Conservation (phyloP, 2,329 filamentous ascomycete genomes). For the Microdochium nivale region DNA sequence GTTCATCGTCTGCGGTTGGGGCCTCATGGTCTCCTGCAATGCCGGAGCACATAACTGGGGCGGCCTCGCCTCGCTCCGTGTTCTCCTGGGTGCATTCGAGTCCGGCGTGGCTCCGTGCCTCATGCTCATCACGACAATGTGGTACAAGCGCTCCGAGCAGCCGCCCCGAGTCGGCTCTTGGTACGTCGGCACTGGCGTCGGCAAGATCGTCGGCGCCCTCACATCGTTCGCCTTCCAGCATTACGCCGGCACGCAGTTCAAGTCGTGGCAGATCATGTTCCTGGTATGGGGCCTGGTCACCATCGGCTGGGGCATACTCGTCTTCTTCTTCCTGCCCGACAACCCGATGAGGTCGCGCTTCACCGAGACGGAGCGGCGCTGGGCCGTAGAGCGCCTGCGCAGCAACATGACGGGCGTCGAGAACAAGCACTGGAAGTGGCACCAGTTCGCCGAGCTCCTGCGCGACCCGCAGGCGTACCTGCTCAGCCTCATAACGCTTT, state of each 20-base stretch:
- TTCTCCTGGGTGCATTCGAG: slow-evolving; percentile 60
- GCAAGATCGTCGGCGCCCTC: slow-evolving; percentile 30
- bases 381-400: slow-evolving; percentile 15
- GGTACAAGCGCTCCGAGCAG: slow-evolving; percentile 48
- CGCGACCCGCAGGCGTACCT: slow-evolving; percentile 15
- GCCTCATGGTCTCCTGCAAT: slow-evolving; percentile 52
- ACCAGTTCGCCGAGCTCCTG: slow-evolving; percentile 14
- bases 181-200: slow-evolving; percentile 41
- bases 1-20: slow-evolving; percentile 50
- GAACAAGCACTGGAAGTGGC: slow-evolving; percentile 16
- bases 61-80: slow-evolving; percentile 55
- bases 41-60: slow-evolving; percentile 52
- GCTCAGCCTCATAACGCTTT: slow-evolving; percentile 11
- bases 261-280: slow-evolving; percentile 44
- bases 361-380: slow-evolving; percentile 13
- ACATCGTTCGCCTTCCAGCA: slow-evolving; percentile 37
- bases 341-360: slow-evolving; percentile 15
- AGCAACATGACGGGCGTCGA: slow-evolving; percentile 17
- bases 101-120: slow-evolving; percentile 43
- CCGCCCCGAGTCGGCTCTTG: slow-evolving; percentile 48
- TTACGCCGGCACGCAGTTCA: slow-evolving; percentile 29
- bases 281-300: slow-evolving; percentile 30
- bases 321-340: slow-evolving; percentile 14
- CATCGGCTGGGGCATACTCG: slow-evolving; percentile 10
- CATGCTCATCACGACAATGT: slow-evolving; percentile 45